Evolutionary conservation across 108 stramenopile species (phyloP).

Genomic region (Cyclotella baltica): DNA sequence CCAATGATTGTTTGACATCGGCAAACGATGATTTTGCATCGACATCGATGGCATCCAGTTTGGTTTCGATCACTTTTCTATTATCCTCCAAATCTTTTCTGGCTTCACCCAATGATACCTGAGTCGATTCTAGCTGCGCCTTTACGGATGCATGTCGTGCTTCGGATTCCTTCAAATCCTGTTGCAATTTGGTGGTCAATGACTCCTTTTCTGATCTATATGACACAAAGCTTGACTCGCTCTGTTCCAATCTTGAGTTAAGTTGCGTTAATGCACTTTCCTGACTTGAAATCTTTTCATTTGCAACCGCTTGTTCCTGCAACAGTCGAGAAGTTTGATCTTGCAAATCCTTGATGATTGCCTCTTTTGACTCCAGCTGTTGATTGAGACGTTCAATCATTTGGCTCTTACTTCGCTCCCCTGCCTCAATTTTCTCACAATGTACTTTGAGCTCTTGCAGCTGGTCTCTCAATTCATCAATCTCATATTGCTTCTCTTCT

Average conservation of each 20-base stretch:
- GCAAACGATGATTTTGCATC: conserved; percentile 2
- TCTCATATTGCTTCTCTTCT: conserved; percentile 28
- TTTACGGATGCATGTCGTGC: conserved; percentile 17
- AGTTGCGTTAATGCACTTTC: conserved; percentile 2
- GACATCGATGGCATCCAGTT: conserved; percentile 1
- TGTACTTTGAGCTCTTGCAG: conserved; percentile 21
- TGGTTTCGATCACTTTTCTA: conserved; percentile 8
- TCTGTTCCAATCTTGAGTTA: conserved; percentile 28
- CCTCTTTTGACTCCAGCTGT: neutral
- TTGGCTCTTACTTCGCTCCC: neutral
- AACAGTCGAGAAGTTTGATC: conserved; percentile 13
- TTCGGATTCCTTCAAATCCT: conserved; percentile 17
- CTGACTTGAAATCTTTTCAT: conserved; percentile 1
- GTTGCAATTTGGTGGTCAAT: conserved; percentile 14
- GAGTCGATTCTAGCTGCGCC: neutral
- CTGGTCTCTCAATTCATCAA: conserved; percentile 24
- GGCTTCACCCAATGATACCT: conserved; percentile 8
- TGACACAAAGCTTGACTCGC: conserved; percentile 21
- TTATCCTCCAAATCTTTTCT: conserved; percentile 14
- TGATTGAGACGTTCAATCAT: conserved; percentile 12
- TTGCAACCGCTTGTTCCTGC: conserved; percentile 15
- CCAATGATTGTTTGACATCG: conserved; percentile 6
- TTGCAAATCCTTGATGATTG: conserved; percentile 5
- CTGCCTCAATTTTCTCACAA: conserved; percentile 13
- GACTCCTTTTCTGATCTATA: conserved; percentile 25